Base-by-base conservation (phyloP, 108 stramenopile genomes). In the Nitzschia palea region DNA sequence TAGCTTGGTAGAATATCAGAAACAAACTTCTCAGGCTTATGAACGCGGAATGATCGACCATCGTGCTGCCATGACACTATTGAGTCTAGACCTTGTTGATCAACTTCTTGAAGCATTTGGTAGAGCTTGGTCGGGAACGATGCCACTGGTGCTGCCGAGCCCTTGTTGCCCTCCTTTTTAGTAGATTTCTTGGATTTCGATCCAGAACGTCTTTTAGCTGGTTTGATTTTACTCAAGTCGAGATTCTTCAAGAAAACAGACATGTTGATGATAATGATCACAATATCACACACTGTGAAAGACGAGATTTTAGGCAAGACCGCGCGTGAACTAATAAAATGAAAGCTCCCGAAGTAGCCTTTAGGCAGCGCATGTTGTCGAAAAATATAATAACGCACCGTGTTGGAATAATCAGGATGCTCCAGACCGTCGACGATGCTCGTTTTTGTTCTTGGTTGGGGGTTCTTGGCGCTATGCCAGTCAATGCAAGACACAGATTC, bases 51-150 rank as follows among this genome's bases (percentile, higher is more conserved):
- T 1, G 86, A 80, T 30, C 76, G 60, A 12, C 89, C 89, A 22
- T 86, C 82, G 3, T 68, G 52, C 5, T 77, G 22, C 67, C 81
- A 90, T 9, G 81, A 84, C 4, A 83, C 79, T 40, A 87, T 66
- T 18, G n/a, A 15, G 12, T 64, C 60, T 22, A 65, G 55, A 14
- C 72, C 76, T 10, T 50, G 20, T 45, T 71, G 52, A 22, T 74
- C 68, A 27, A 77, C 52, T 12, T 85, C 71, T 23, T 68, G 52
- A 44, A 86, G 74, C 12, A 82, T 73, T 42, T 68, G 59, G 64
- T 83, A 74, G 3, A 87, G 80, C 50, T 84, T 85, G 55, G 83
- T 53, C n/a, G 88, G 88, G 47, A 89, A 89, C n/a, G n/a, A n/a
- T 2, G 85, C 34, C 17, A 22, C 36, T 4, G 30, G 17, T 34